Evolutionary conservation across 495 filamentous ascomycete genomes (phyloP), one percentile per base, ranked within the genome.

Genomic region (Aspergillus egyptiacus): DNA sequence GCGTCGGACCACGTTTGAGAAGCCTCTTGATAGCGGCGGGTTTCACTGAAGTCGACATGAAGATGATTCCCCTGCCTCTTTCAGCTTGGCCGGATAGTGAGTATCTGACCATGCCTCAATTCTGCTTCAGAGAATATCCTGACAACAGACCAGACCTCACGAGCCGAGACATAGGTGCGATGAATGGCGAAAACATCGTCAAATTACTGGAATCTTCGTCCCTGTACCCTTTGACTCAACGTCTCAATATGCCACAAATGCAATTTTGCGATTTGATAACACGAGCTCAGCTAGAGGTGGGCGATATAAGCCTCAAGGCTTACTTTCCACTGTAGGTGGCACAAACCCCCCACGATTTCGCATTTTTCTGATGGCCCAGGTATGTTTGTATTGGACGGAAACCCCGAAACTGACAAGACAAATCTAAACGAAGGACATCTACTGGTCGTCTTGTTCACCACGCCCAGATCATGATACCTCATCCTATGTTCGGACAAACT

Each of bases 71-170:
- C 27, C 66, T 91, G 32, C 87, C 83, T 38, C 73, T 89, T 57
- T 87, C 82, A 61, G 81, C 72, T 17, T 94, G 88, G 88, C 75
- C 85, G 20, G 80, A 58, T 53, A 78, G 87, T 90, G 28, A 76
- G 42, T n/a, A 19, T 2, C 34, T 18, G 6, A 17, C 28, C 2
- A 22, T 14, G 6, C 0, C 15, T 6, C 13, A 2, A 22, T 25
- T 40, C 35, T 7, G 24, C 7, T 34, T 9, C 20, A 30, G 27
- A 20, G 2, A 6, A 10, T 23, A 22, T 22, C n/a, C 36, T 61
- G 41, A 57, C 28, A 33, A 17, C 11, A 17, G 1, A 32, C 5
- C 34, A 90, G 85, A 80, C 48, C 68, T 72, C 40, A 74, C 81
- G 51, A 76, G 79, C 32, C 72, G 75, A 46, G 74, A 74, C 19